Percentiles rank a stretch among this genome's conserved stretches.
phyloP scores from a whole-genome alignment of 2,329 filamentous ascomycete genomes.

The Elsinoe batatas region DNA sequence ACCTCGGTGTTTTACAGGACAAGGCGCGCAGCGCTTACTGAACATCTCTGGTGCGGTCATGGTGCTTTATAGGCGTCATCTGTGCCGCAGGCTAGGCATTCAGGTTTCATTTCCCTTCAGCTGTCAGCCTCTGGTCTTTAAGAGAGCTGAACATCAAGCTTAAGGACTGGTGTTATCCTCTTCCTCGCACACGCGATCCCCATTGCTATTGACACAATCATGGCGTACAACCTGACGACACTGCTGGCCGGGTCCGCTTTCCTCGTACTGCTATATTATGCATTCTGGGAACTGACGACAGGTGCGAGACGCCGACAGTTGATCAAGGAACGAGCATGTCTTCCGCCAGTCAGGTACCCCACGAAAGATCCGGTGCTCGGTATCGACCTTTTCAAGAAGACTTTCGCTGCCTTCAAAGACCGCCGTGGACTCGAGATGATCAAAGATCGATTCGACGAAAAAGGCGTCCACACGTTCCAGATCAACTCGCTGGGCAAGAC shows the following conservation, averaged over 20 bases:
- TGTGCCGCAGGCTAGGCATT: constrained; percentile 1
- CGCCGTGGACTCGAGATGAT: constrained; percentile 10
- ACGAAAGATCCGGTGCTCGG: constrained; percentile 42
- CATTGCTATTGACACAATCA: not conserved
- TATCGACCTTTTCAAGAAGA: constrained; percentile 5
- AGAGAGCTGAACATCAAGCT: not conserved
- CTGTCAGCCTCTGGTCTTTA: not conserved
- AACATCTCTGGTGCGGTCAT: not conserved
- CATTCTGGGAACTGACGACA: constrained; percentile 27
- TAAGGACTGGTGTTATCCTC: not conserved
- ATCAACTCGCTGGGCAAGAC: constrained; percentile 23
- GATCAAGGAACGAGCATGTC: constrained; percentile 38
- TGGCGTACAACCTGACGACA: not conserved
- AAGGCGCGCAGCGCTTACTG: not conserved
- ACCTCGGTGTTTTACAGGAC: not conserved
- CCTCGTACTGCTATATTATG: constrained; percentile 27
- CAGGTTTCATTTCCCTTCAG: not conserved
- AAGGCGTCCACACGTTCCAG: constrained; percentile 31
- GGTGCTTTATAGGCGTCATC: not conserved
- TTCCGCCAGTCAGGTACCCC: constrained; percentile 37
- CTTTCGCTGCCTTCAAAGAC: constrained; percentile 8
- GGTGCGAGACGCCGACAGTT: constrained; percentile 30
- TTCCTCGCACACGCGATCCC: not conserved
- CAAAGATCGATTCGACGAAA: constrained; percentile 3
- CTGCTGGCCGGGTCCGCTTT: constrained; percentile 16